A percentile compares a stretch with the other conserved stretches of the same genome.
phyloP scores from a whole-genome alignment of 495 filamentous ascomycete species.

The Rhizodiscina lignyota region DNA sequence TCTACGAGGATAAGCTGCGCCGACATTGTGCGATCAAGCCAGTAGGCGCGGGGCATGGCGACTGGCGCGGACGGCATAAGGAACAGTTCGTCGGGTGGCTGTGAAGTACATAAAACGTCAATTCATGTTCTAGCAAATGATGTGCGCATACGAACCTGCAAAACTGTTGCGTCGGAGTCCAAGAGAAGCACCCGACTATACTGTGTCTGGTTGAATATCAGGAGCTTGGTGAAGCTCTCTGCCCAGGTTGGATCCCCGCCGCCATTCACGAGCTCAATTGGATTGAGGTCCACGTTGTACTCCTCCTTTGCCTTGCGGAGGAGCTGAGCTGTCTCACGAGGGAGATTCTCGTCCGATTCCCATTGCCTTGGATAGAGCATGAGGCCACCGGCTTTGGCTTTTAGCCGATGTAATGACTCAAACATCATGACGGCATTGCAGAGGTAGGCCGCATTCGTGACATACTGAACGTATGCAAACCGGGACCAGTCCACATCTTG shows the following conservation, averaged over 20 bases:
- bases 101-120: no score
- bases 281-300: slow-evolving; percentile 43
- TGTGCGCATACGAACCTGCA: no score
- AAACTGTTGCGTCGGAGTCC: slow-evolving; percentile 49
- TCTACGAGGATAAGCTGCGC: no score
- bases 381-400: slow-evolving; percentile 45
- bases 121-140: no score
- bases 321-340: slow-evolving; percentile 35
- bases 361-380: slow-evolving; percentile 49
- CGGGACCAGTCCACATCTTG: no score
- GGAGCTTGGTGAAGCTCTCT: slow-evolving; percentile 49
- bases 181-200: slow-evolving; percentile 52
- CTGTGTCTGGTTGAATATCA: slow-evolving; percentile 52
- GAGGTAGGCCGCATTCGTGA: slow-evolving; percentile 47
- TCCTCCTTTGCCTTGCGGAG: slow-evolving; percentile 40
- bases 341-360: slow-evolving; percentile 11
- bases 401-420: slow-evolving; percentile 40
- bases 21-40: no score
- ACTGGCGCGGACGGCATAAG: no score
- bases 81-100: no score
- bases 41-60: no score
- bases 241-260: slow-evolving; percentile 36
- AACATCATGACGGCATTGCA: slow-evolving; percentile 69
- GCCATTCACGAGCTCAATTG: slow-evolving; percentile 23
- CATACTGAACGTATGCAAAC: slow-evolving; percentile 61